Evolutionary conservation across 257 asterid species (phyloP), one percentile per base, ranked within the genome.

Genomic region (Voacanga thouarsii): DNA sequence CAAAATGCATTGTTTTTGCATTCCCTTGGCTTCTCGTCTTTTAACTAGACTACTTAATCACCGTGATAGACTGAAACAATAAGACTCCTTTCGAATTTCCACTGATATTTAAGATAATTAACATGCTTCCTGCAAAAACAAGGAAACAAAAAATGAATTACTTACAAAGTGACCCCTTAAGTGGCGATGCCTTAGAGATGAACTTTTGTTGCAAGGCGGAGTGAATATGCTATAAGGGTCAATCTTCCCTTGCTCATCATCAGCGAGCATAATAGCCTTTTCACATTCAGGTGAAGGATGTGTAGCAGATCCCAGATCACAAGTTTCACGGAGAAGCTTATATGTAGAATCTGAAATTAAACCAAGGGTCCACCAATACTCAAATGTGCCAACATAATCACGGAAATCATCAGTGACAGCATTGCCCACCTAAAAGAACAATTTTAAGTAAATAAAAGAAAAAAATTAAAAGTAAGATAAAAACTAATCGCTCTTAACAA

Each of bases 291-390:
- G 72, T 30, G 98, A 83, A 66, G 98, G 99, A 81, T 96, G 99
- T 53, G 92, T 88, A 65, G 97, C 76, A 45, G 99, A 93, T 72
- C 94, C 97, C 64, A 79, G 51, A 72, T 89, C 92, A 79, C 99
- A 96, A 2, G 88, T 79, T 71, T 63, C 37, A 44, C 83, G 80
- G 49, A 96, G 94, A 82, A 39, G 30, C 82, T 87, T 90, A 84
- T 94, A 96, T 2, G 99, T 94, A 26, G 97, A 90, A 81, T 96
- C 99, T 8, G 99, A 96, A 71, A 96, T 92, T 47, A 96, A 84
- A 78, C 99, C 99, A 74, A 94, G 97, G 2, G 96, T 96, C 99
- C 99, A 96, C 98, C 99, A 96, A 84, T 92, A 96, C 87, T 96
- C 97, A 24, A 96, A 96, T 12, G 99, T 96, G 83, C 99, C 99